A percentile compares a stretch with the other conserved stretches of the same genome.
These are phyloP conservation scores for Coelastrella sp. DNA, from an alignment of 139 green algal genomes.

Conservation along the genomic window DNA sequence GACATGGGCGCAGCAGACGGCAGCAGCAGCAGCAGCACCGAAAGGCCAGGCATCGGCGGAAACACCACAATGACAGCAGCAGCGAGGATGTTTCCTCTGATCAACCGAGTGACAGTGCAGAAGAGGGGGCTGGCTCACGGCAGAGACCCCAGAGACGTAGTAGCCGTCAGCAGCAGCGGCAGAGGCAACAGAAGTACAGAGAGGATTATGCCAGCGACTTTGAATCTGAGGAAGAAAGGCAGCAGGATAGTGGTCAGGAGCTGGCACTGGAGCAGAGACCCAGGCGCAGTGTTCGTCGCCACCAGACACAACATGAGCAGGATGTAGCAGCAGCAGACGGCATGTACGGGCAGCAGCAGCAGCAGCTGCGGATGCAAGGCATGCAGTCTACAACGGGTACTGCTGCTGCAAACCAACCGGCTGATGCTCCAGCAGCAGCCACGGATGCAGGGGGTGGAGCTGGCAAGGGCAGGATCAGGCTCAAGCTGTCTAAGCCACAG, in stretches of 20 bases:
- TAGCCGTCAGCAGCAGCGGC: background rate
- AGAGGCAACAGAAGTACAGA: slow-evolving; percentile 38
- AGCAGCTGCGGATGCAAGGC: background rate
- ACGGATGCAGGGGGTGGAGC: background rate
- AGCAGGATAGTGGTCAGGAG: background rate
- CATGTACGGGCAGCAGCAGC: background rate
- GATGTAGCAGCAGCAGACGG: too few relatives aligned
- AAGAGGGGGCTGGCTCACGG: too few relatives aligned
- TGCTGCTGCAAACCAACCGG: background rate
- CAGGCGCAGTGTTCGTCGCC: too few relatives aligned
- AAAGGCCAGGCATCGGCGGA: too few relatives aligned
- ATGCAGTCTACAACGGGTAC: background rate
- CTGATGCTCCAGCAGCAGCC: background rate
- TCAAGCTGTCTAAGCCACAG: background rate
- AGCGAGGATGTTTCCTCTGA: background rate
- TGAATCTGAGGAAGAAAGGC: background rate
- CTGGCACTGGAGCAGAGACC: background rate
- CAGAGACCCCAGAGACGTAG: background rate
- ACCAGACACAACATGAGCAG: too few relatives aligned
- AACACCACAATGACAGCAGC: too few relatives aligned
- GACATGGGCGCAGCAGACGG: too few relatives aligned
- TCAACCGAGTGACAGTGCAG: background rate
- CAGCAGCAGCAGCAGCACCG: too few relatives aligned
- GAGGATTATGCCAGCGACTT: background rate
- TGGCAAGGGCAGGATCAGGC: background rate